A percentile compares a stretch with the other conserved stretches of the same genome.
These are phyloP conservation scores for Solanum ahanhuiri DNA, from an alignment of 257 asterid genomes.

Conservation along the genomic window DNA sequence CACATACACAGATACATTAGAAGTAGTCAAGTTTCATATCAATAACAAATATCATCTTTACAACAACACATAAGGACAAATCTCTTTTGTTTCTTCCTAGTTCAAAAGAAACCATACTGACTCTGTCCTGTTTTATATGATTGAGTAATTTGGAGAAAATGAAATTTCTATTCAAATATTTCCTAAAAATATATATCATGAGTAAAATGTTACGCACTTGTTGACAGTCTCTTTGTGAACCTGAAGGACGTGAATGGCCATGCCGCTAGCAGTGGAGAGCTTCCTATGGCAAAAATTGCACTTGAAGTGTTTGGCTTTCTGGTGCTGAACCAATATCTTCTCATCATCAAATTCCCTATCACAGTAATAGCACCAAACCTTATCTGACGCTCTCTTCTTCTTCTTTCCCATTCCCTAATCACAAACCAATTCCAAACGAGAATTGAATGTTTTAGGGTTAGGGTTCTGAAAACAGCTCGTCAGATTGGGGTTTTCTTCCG, in stretches of 20 bases:
- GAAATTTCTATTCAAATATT: not conserved
- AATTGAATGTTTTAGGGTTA: not conserved
- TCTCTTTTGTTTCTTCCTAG: not conserved
- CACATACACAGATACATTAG: not conserved
- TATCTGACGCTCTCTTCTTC: constrained; percentile 78
- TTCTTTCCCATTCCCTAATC: constrained; percentile 72
- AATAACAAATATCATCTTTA: not conserved
- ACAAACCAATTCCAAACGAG: not conserved
- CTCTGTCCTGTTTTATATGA: not conserved
- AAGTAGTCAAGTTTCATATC: not conserved
- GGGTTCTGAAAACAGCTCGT: not conserved
- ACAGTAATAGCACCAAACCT: constrained; percentile 97
- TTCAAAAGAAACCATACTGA: not conserved
- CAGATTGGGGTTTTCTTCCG: not conserved
- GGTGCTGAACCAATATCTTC: constrained; percentile 96
- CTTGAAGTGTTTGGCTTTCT: constrained; percentile 94
- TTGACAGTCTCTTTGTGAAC: constrained; percentile 87
- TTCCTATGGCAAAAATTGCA: constrained; percentile 94
- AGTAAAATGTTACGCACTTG: constrained; percentile 27
- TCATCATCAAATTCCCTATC: constrained; percentile 96
- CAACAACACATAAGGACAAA: not conserved
- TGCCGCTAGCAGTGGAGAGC: constrained; percentile 94
- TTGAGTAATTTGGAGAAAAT: not conserved
- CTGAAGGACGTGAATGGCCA: constrained; percentile 92
- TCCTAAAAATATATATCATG: not conserved